Evolutionary conservation across 257 asterid genomes (phyloP).

Genomic region (Nicotiana tomentosiformis): DNA sequence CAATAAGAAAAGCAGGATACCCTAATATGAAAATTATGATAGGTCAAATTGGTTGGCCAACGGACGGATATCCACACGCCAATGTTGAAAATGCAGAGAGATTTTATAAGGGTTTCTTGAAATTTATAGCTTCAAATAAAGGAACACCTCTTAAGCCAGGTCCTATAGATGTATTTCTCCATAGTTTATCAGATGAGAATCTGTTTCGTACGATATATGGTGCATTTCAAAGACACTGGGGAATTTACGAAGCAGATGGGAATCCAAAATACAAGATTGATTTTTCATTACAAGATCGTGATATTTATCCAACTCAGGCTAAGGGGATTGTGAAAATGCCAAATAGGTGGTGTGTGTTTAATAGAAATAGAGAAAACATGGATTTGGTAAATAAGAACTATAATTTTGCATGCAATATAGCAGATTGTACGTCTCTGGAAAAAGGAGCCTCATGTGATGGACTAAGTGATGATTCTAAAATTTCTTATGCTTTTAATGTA

Average conservation of each 20-base stretch:
- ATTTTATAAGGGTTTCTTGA: constrained; percentile 29
- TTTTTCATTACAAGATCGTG: constrained; percentile 19
- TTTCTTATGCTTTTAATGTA: constrained; percentile 48
- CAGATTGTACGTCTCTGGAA: constrained; percentile 38
- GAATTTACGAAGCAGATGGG: constrained; percentile 41
- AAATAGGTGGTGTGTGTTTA: constrained; percentile 30
- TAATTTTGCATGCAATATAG: background rate
- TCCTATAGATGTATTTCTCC: constrained; percentile 27
- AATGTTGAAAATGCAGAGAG: constrained; percentile 23
- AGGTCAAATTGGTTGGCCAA: constrained; percentile 65
- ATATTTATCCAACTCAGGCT: constrained; percentile 32
- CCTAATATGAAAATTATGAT: constrained; percentile 21
- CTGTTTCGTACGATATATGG: background rate
- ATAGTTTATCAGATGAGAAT: constrained; percentile 40
- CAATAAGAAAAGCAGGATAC: constrained; percentile 32
- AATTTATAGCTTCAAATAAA: constrained; percentile 18
- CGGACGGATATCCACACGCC: constrained; percentile 37
- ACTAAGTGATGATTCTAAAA: constrained; percentile 8
- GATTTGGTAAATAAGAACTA: background rate
- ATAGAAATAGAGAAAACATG: background rate
- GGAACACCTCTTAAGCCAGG: constrained; percentile 46
- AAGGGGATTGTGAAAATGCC: constrained; percentile 33
- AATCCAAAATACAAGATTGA: constrained; percentile 53
- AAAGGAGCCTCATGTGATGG: constrained; percentile 39
- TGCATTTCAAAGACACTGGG: constrained; percentile 48